Percentiles rank a stretch among this genome's conserved stretches.
phyloP scores from a whole-genome alignment of 352 stramenopile species.

The Elongisporangium prolatum region DNA sequence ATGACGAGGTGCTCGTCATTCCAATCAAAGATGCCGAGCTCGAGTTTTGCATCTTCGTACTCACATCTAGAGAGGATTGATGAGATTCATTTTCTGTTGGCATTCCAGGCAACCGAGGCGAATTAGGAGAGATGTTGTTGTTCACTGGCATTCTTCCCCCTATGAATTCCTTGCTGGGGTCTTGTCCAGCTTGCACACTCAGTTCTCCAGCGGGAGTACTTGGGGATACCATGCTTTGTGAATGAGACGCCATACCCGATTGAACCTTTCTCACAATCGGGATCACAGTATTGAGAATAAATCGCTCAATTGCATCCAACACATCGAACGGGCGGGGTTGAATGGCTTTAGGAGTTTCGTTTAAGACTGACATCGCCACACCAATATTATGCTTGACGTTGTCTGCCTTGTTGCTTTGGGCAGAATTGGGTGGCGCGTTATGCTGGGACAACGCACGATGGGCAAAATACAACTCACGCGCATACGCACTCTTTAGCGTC shows the following conservation, averaged over 20 bases:
- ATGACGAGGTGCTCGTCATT: neutral
- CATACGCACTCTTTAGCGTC: constrained; percentile 40
- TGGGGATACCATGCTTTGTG: neutral
- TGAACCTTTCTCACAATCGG: constrained; percentile 72
- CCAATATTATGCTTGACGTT: constrained; percentile 81
- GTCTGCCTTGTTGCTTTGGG: constrained; percentile 66
- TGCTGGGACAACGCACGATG: constrained; percentile 67
- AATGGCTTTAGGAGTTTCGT: constrained; percentile 30
- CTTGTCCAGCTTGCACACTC: neutral
- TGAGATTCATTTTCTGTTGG: neutral
- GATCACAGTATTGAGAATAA: constrained; percentile 73
- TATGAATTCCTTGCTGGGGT: neutral
- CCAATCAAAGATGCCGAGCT: neutral
- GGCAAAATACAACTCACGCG: constrained; percentile 46
- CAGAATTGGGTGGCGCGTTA: constrained; percentile 47
- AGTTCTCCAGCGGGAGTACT: constrained; percentile 3
- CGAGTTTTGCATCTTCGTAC: neutral
- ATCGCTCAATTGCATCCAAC: constrained; percentile 73
- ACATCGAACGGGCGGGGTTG: constrained; percentile 65
- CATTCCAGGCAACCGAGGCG: neutral
- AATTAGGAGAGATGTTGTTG: constrained; percentile 6
- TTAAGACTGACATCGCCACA: constrained; percentile 63
- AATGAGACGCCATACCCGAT: constrained; percentile 2
- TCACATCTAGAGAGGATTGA: neutral
- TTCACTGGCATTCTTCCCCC: neutral